These are phyloP conservation scores for Prosopis cineraria DNA, from an alignment of 306 rosid species.

Conservation along the genomic window DNA sequence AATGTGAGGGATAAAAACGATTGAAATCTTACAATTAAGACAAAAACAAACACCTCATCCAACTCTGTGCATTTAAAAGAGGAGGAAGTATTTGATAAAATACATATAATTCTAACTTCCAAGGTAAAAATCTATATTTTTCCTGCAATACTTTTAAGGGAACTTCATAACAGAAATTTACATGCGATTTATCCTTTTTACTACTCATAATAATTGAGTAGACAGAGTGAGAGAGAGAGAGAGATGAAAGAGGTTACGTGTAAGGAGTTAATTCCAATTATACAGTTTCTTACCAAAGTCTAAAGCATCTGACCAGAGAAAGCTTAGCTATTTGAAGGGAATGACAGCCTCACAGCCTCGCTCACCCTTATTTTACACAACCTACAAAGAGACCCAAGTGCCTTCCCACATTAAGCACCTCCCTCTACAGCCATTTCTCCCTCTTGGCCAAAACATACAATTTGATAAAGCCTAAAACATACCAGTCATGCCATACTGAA, in stretches of 20 bases:
- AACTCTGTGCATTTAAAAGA: too few species aligned
- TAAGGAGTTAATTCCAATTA: conserved; percentile 31
- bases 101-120: not conserved
- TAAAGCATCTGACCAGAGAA: conserved; percentile 28
- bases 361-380: conserved; percentile 41
- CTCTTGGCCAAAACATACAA: conserved; percentile 13
- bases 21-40: too few species aligned
- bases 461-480: conserved; percentile 52
- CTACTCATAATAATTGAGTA: not conserved
- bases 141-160: not conserved
- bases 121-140: not conserved
- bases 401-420: conserved; percentile 26
- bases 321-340: conserved; percentile 33
- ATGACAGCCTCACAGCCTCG: conserved; percentile 25
- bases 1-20: too few species aligned
- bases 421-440: conserved; percentile 28
- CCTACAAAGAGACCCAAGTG: conserved; percentile 6
- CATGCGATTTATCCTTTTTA: not conserved
- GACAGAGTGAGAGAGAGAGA: not conserved
- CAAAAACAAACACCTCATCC: too few species aligned
- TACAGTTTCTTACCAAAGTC: conserved; percentile 32
- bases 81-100: too few species aligned
- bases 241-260: not conserved
- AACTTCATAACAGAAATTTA: not conserved
- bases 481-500: conserved; percentile 80